These are phyloP conservation scores for Hippophae tibetana DNA, from an alignment of 306 rosid species.

Conservation along the genomic window DNA sequence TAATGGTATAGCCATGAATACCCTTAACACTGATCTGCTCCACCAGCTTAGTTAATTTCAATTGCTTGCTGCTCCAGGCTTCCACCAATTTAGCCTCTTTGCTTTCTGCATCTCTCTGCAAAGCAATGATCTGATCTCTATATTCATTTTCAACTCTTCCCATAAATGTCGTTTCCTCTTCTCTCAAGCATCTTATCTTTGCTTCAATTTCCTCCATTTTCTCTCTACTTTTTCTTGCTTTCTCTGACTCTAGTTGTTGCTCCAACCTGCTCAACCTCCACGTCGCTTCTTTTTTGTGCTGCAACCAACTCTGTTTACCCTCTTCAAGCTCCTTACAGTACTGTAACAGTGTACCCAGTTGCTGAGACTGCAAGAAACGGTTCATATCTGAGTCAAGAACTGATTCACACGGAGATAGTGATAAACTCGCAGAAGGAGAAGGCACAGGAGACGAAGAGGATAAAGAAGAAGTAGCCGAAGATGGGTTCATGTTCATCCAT, in stretches of 20 bases:
- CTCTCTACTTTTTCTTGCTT: conserved; percentile 59
- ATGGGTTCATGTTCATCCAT: conserved; percentile 79
- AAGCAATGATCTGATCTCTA: conserved; percentile 62
- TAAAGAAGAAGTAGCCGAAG: conserved; percentile 73
- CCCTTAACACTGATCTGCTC: conserved; percentile 48
- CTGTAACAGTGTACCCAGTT: conserved; percentile 48
- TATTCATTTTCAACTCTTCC: conserved; percentile 83
- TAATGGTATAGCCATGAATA: no score
- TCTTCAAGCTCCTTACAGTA: conserved; percentile 89
- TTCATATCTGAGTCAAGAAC: no score
- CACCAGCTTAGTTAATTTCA: conserved; percentile 59
- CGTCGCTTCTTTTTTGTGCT: conserved; percentile 71
- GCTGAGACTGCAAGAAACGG: conserved; percentile 47
- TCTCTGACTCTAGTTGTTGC: conserved; percentile 85
- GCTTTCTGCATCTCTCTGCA: conserved; percentile 78
- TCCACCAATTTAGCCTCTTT: conserved; percentile 92
- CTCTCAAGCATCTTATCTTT: conserved; percentile 73
- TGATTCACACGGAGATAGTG: no score
- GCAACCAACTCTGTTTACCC: conserved; percentile 65
- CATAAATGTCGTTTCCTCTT: conserved; percentile 56
- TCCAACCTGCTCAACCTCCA: conserved; percentile 90
- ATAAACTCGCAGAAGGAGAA: conserved; percentile 30
- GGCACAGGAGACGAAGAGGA: conserved; percentile 67
- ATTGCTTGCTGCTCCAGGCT: conserved; percentile 80
- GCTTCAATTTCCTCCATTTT: conserved; percentile 77